Conservation (phyloP, 495 filamentous ascomycete species). For the Pseudotulostoma volvatum region DNA sequence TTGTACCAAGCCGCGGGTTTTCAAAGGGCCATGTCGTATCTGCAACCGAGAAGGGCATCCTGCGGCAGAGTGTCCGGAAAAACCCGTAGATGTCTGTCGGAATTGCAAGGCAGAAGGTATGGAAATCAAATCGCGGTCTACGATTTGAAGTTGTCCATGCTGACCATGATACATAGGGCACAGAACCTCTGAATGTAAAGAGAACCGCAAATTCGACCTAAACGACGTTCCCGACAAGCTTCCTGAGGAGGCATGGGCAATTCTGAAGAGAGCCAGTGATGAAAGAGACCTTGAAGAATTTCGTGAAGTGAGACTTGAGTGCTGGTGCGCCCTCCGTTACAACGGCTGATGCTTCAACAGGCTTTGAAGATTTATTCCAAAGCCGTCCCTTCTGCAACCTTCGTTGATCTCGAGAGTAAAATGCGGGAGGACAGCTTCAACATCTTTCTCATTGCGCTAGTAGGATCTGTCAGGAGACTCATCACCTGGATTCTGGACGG, state of each 20-base stretch:
- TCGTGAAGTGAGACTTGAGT: conserved; percentile 36
- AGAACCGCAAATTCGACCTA: conserved; percentile 50
- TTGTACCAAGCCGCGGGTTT: conserved; percentile 49
- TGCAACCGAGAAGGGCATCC: conserved; percentile 63
- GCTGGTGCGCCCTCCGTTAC: not conserved
- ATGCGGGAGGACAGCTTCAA: conserved; percentile 49
- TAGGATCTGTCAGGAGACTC: too few species aligned
- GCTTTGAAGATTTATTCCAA: conserved; percentile 58
- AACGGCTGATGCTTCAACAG: conserved; percentile 19
- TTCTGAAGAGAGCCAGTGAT: conserved; percentile 43
- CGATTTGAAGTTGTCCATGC: too few species aligned
- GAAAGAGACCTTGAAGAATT: conserved; percentile 58
- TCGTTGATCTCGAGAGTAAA: conserved; percentile 52
- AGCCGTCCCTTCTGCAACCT: conserved; percentile 46
- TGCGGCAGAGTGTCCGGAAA: conserved; percentile 53
- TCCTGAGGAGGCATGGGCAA: conserved; percentile 53
- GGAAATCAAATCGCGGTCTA: conserved; percentile 2
- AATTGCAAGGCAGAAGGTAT: conserved; percentile 63
- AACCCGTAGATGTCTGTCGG: conserved; percentile 45
- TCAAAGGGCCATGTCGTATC: conserved; percentile 51
- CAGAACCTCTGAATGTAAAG: conserved; percentile 44
- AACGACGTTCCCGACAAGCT: conserved; percentile 38
- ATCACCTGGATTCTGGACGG: too few species aligned
- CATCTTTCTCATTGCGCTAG: conserved; percentile 60
- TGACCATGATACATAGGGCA: conserved; percentile 39